Evolutionary conservation across 305 asterid genomes (phyloP).

Genomic region (Salvia sclarea): DNA sequence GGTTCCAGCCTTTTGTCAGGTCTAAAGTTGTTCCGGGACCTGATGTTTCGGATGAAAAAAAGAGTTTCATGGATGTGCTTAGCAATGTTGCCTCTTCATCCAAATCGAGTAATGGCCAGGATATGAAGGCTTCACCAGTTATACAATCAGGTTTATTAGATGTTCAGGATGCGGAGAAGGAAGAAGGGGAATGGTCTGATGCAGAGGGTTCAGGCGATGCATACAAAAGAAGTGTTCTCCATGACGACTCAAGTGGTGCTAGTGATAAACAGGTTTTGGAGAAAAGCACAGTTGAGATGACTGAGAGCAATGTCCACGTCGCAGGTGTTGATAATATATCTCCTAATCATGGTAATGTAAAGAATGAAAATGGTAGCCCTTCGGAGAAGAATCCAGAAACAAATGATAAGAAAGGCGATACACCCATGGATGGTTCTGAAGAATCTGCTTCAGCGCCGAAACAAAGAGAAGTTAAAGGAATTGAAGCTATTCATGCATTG

Average conservation of each 20-base stretch:
- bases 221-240: constrained; percentile 32
- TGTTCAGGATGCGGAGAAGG: constrained; percentile 69
- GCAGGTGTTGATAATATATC: constrained; percentile 40
- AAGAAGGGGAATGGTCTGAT: constrained; percentile 99
- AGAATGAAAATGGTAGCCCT: constrained; percentile 49
- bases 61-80: constrained; percentile 36
- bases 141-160: constrained; percentile 44
- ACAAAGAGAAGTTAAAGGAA: constrained; percentile 76
- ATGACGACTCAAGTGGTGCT: constrained; percentile 47
- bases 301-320: constrained; percentile 38
- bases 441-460: constrained; percentile 61
- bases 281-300: constrained; percentile 43
- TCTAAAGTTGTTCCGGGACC: constrained; percentile 49
- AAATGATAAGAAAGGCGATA: constrained; percentile 57
- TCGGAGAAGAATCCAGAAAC: constrained; percentile 54
- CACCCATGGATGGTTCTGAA: constrained; percentile 56
- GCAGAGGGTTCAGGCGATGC: constrained; percentile 74
- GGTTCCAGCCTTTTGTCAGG: constrained; percentile 96
- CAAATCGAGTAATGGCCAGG: constrained; percentile 44
- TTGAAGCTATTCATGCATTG: constrained; percentile 78
- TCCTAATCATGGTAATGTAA: constrained; percentile 44
- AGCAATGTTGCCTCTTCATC: constrained; percentile 40
- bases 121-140: constrained; percentile 42
- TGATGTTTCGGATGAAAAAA: constrained; percentile 41
- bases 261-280: constrained; percentile 47